phyloP scores from a whole-genome alignment of 192 early-diverging fungal genomes.

The Neocallimastix lanati region DNA sequence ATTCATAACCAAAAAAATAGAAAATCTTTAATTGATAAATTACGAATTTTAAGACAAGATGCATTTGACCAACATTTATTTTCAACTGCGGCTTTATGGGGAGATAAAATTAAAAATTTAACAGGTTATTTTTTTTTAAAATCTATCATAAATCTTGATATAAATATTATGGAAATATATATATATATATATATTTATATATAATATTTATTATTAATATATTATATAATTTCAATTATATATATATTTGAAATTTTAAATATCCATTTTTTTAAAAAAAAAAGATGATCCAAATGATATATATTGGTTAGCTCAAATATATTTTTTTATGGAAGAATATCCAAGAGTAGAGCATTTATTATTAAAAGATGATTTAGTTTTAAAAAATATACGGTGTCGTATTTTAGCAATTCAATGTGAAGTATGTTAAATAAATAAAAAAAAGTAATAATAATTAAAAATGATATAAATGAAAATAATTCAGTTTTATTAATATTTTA shows the following conservation, averaged over 20 bases:
- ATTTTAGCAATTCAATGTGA: not conserved
- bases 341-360: not conserved
- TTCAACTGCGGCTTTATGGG: slow-evolving; percentile 42
- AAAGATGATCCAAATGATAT: not conserved
- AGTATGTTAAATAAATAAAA: not conserved
- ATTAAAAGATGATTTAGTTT: not conserved
- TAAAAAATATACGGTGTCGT: not conserved
- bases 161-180: too few relatives aligned
- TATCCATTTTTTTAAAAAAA: not conserved
- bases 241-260: too few relatives aligned
- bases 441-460: too few relatives aligned
- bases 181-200: too few relatives aligned
- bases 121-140: slow-evolving; percentile 22
- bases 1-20: not conserved
- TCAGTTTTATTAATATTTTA: too few relatives aligned
- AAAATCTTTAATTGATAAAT: slow-evolving; percentile 2
- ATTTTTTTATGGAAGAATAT: not conserved
- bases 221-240: too few relatives aligned
- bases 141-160: too few relatives aligned
- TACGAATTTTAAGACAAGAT: slow-evolving; percentile 28
- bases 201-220: too few relatives aligned
- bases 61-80: slow-evolving; percentile 27
- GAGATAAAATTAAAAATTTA: slow-evolving; percentile 39
- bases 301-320: not conserved
- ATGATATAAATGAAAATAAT: too few relatives aligned